Conservation (phyloP, 768 basidiomycete genomes). For the Bullera alba region DNA sequence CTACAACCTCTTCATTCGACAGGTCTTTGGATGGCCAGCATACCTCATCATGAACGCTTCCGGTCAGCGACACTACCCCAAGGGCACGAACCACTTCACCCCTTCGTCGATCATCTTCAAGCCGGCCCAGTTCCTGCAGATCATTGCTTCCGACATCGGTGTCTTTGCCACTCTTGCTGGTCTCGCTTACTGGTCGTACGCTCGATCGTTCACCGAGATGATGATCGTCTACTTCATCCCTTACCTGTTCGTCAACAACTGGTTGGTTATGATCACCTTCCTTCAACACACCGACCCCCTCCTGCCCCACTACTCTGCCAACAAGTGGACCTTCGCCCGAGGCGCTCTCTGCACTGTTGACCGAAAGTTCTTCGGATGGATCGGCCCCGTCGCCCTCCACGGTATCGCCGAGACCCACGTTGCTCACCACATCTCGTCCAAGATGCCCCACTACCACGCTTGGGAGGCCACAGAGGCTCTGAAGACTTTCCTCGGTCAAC, state of each 20-base stretch:
- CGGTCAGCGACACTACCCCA: slow-evolving; percentile 74
- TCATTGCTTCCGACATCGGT: slow-evolving; percentile 77
- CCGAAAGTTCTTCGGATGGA: slow-evolving; percentile 72
- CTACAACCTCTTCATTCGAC: slow-evolving; percentile 44
- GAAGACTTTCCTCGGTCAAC: slow-evolving; percentile 62
- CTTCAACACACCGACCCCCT: slow-evolving; percentile 95
- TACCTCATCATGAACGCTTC: slow-evolving; percentile 78
- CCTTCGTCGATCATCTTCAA: slow-evolving; percentile 73
- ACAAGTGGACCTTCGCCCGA: slow-evolving; percentile 85
- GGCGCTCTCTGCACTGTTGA: slow-evolving; percentile 90
- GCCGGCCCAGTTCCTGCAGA: slow-evolving; percentile 67
- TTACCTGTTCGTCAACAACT: slow-evolving; percentile 71
- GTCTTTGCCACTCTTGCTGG: slow-evolving; percentile 64
- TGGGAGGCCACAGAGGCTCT: slow-evolving; percentile 89
- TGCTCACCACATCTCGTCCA: slow-evolving; percentile 82
- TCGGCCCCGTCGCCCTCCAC: slow-evolving; percentile 77
- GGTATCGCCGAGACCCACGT: slow-evolving; percentile 94
- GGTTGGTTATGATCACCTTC: slow-evolving; percentile 94
- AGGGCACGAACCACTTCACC: slow-evolving; percentile 74
- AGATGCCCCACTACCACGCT: slow-evolving; percentile 79
- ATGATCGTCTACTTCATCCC: slow-evolving; percentile 75
- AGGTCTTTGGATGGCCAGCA: slow-evolving; percentile 74
- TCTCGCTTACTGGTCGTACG: slow-evolving; percentile 55
- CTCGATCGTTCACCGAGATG: slow-evolving; percentile 63
- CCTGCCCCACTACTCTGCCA: slow-evolving; percentile 79